A percentile compares a stretch with the other conserved stretches of the same genome.
phyloP scores from a whole-genome alignment of 768 basidiomycete species.

The Tulasnella sp. region DNA sequence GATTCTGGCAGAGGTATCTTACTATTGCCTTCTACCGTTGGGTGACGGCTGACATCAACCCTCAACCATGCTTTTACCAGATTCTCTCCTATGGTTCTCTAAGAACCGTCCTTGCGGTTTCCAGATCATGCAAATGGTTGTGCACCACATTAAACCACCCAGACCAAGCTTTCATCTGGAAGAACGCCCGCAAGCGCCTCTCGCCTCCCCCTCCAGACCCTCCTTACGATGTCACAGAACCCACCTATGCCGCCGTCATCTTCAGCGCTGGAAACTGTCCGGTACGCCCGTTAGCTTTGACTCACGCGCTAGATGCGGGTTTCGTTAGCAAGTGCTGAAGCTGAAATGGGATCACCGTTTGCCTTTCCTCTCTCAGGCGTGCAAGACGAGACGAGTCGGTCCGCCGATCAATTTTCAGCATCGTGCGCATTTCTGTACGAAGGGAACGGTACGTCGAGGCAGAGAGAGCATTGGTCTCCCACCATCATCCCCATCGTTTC shows the following conservation, averaged over 20 bases:
- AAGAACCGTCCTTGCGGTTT: slow-evolving; percentile 22
- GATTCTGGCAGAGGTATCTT: slow-evolving; percentile 17
- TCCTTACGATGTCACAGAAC: slow-evolving; percentile 27
- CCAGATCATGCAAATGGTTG: slow-evolving; percentile 31
- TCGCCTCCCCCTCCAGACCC: slow-evolving; percentile 26
- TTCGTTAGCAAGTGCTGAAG: not conserved
- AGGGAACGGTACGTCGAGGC: not conserved
- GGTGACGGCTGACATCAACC: not conserved
- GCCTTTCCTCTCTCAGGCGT: not conserved
- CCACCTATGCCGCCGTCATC: slow-evolving; percentile 31
- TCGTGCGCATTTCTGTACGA: not conserved
- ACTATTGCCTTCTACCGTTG: not conserved
- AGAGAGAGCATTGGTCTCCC: not conserved
- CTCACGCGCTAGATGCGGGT: not conserved
- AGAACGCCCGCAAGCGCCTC: not conserved
- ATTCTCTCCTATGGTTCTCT: slow-evolving; percentile 22
- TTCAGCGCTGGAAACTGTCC: slow-evolving; percentile 26
- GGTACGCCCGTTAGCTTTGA: not conserved
- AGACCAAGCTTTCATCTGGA: slow-evolving; percentile 32
- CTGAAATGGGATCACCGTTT: no score
- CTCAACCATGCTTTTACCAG: not conserved
- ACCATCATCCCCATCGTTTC: no score
- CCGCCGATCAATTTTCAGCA: not conserved
- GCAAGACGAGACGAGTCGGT: not conserved
- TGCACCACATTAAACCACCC: slow-evolving; percentile 29